Evolutionary conservation across 306 rosid genomes (phyloP).

Genomic region (Sphenostylis stenocarpa): DNA sequence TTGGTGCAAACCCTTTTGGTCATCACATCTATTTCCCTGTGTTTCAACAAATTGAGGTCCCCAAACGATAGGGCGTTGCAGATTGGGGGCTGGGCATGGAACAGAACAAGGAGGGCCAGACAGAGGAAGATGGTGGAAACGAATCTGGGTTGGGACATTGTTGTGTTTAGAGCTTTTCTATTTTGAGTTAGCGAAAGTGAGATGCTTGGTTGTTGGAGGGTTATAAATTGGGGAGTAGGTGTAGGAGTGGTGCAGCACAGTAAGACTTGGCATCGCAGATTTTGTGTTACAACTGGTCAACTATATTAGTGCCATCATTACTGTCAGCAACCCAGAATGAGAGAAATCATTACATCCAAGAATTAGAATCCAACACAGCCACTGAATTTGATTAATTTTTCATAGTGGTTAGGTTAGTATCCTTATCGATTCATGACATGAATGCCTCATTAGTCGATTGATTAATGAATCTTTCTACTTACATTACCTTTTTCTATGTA

Average conservation of each 20-base stretch:
- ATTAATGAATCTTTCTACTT: not conserved
- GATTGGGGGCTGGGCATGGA: constrained; percentile 47
- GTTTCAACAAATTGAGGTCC: constrained; percentile 54
- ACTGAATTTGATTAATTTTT: not conserved
- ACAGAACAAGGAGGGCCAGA: constrained; percentile 48
- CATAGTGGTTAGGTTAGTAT: not conserved
- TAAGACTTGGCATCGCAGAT: not conserved
- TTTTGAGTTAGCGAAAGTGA: constrained; percentile 30
- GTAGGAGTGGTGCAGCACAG: too few species aligned
- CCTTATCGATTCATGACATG: not conserved
- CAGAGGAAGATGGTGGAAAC: constrained; percentile 29
- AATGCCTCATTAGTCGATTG: not conserved
- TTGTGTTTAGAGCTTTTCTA: constrained; percentile 27
- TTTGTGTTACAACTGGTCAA: not conserved
- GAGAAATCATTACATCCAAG: not conserved
- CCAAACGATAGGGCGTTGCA: constrained; percentile 47
- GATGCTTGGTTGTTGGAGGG: constrained; percentile 45
- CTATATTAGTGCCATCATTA: constrained; percentile 22
- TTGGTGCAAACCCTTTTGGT: constrained; percentile 54
- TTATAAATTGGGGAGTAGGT: constrained; percentile 33
- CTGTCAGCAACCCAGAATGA: constrained; percentile 31
- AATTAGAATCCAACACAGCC: not conserved
- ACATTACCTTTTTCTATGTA: not conserved
- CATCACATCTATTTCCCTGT: constrained; percentile 43
- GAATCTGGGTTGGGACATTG: constrained; percentile 54